phyloP scores from a whole-genome alignment of 140 eudicot genomes.

The Oenanthe javanica region DNA sequence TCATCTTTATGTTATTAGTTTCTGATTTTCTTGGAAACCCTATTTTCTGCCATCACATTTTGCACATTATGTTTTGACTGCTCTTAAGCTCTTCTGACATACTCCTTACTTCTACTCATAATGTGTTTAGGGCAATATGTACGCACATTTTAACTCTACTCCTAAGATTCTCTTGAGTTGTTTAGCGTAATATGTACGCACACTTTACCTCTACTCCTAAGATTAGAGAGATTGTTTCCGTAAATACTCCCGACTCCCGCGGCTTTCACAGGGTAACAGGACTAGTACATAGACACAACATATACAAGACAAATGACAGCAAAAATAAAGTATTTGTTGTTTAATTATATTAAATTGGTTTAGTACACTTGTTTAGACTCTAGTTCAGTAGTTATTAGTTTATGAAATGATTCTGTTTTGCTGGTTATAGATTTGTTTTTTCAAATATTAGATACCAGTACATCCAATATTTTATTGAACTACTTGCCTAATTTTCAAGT shows the following conservation, averaged over 20 bases:
- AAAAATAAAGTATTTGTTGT: not conserved
- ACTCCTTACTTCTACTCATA: no score
- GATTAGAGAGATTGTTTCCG: not conserved
- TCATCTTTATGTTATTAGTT: not conserved
- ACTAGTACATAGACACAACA: not conserved
- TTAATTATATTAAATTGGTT: not conserved
- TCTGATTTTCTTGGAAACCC: not conserved
- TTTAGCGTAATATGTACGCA: not conserved
- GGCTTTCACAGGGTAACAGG: not conserved
- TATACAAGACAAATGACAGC: not conserved
- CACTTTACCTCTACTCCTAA: not conserved
- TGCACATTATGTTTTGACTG: not conserved
- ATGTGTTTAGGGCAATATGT: no score
- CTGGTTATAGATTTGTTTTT: not conserved
- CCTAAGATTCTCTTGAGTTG: no score
- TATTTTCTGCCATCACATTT: conserved; percentile 7
- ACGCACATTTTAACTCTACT: no score
- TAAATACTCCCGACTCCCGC: not conserved
- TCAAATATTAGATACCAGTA: not conserved
- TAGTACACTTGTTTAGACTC: conserved; percentile 10
- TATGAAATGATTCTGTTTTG: not conserved
- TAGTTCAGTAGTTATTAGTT: not conserved
- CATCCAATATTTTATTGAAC: not conserved
- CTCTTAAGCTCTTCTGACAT: not conserved
- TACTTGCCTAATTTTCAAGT: not conserved